phyloP scores from a whole-genome alignment of 1,284 basidiomycete species.

The Pseudozyma pruni region DNA sequence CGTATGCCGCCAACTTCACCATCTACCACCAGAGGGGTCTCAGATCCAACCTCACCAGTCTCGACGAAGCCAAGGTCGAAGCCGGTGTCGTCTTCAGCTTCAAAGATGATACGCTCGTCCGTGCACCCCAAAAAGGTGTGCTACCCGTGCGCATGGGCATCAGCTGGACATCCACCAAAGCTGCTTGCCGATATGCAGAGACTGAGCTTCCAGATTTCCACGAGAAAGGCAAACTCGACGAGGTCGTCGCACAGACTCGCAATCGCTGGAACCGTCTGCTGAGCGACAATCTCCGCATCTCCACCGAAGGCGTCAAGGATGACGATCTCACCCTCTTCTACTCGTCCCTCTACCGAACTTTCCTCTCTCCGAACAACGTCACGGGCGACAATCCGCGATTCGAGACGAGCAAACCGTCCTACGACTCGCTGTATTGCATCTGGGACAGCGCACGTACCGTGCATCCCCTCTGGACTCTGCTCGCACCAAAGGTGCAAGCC shows the following conservation, averaged over 20 bases:
- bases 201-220: slow-evolving; percentile 28
- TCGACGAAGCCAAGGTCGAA: slow-evolving; percentile 12
- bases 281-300: slow-evolving; percentile 12
- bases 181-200: slow-evolving; percentile 35
- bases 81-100: slow-evolving; percentile 18
- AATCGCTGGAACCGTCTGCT: slow-evolving; percentile 30
- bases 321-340: slow-evolving; percentile 71
- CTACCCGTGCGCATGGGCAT: slow-evolving; percentile 34
- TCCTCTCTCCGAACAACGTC: slow-evolving; percentile 77
- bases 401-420: slow-evolving; percentile 75
- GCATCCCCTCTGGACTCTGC: slow-evolving; percentile 32
- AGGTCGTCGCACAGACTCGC: slow-evolving; percentile 5
- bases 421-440: slow-evolving; percentile 75
- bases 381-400: slow-evolving; percentile 78
- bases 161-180: slow-evolving; percentile 29
- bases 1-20: slow-evolving; percentile 9
- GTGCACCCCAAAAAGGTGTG: slow-evolving; percentile 2
- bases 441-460: slow-evolving; percentile 69
- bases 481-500: slow-evolving; percentile 25
- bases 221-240: slow-evolving; percentile 6
- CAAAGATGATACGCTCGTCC: slow-evolving; percentile 9
- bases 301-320: slow-evolving; percentile 12
- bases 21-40: slow-evolving; percentile 2
- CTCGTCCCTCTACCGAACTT: slow-evolving; percentile 74
- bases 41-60: neutral